phyloP scores from a whole-genome alignment of 176 grass and related monocot species.

The Microstegium vimineum region DNA sequence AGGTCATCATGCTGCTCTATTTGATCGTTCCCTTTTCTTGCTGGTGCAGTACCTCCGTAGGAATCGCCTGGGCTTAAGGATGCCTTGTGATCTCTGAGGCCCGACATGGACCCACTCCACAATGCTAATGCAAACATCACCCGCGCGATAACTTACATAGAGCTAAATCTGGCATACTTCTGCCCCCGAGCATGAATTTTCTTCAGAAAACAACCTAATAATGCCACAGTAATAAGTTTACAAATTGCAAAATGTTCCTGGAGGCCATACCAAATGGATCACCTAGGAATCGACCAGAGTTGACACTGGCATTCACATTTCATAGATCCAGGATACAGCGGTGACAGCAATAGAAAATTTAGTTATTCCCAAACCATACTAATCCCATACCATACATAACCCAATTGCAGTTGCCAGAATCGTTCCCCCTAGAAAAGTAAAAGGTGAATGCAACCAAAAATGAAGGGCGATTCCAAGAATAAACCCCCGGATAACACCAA shows the following conservation, averaged over 20 bases:
- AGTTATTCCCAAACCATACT: background rate
- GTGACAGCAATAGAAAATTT: background rate
- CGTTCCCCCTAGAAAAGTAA: background rate
- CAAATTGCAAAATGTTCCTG: background rate
- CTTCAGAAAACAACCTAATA: too few relatives aligned
- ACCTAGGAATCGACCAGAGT: background rate
- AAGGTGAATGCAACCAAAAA: conserved; percentile 19
- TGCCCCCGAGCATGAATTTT: background rate
- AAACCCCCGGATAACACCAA: conserved; percentile 23
- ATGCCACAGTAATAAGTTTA: background rate
- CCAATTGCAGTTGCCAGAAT: background rate
- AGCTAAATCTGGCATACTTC: background rate
- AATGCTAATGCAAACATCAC: background rate
- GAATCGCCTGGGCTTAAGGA: background rate
- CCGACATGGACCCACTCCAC: background rate
- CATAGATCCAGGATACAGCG: background rate
- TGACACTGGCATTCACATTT: background rate
- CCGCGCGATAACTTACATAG: background rate
- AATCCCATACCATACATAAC: background rate
- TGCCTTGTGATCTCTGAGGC: background rate
- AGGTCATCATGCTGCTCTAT: background rate
- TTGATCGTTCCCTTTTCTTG: background rate
- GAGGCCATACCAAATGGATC: too few relatives aligned
- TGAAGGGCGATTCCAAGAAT: background rate
- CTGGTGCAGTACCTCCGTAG: background rate